Percentiles rank a stretch among this genome's conserved stretches.
Conservation (phyloP, 345 rosid species). For the Pistacia vera region DNA sequence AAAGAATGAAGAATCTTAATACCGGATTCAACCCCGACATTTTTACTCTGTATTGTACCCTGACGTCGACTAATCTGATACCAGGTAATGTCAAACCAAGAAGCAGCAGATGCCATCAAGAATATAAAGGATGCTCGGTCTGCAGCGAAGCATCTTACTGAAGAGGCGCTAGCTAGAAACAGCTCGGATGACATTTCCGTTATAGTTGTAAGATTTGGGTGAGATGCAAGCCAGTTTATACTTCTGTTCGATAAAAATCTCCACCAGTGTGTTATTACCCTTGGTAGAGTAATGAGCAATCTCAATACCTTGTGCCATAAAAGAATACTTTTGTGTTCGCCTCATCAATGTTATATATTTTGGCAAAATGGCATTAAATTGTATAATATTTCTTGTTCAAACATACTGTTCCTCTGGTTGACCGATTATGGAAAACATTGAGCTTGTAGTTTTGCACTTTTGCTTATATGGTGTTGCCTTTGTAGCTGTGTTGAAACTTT, state of each 20-base stretch:
- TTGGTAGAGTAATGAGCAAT: neutral
- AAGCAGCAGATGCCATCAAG: slow-evolving; percentile 70
- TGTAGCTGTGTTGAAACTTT: neutral
- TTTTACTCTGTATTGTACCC: neutral
- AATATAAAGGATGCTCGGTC: slow-evolving; percentile 69
- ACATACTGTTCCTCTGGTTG: neutral
- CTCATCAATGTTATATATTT: neutral
- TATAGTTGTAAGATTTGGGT: slow-evolving; percentile 70
- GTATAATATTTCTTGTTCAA: neutral
- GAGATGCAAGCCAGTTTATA: slow-evolving; percentile 16
- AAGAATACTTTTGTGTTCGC: neutral
- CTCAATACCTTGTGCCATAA: slow-evolving; percentile 6
- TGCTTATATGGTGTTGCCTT: neutral
- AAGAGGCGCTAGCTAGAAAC: slow-evolving; percentile 72
- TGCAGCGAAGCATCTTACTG: slow-evolving; percentile 86
- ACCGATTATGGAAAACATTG: neutral
- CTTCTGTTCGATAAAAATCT: slow-evolving; percentile 11
- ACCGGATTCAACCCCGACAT: neutral
- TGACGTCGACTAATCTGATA: neutral
- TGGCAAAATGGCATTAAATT: neutral
- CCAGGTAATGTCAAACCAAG: slow-evolving; percentile 91
- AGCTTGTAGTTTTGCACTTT: neutral
- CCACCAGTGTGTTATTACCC: neutral
- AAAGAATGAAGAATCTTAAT: neutral
- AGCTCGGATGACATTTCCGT: slow-evolving; percentile 92